Conservation (phyloP, 2,329 filamentous ascomycete species). For the Tolypocladium nubicola region DNA sequence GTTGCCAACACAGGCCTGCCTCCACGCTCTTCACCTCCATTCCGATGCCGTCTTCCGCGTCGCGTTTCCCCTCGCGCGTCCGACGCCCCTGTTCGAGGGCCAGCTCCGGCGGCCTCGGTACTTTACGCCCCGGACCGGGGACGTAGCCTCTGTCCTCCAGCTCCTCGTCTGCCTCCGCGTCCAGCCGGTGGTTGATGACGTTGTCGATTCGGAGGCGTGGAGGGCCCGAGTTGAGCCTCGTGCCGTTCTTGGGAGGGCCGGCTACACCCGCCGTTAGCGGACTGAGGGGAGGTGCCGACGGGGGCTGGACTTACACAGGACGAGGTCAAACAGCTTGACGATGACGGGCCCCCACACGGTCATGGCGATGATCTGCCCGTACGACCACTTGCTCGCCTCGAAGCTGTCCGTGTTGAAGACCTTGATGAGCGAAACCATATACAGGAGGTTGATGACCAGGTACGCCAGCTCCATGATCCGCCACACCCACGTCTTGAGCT, state of each 20-base stretch:
- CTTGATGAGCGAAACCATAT: conserved; percentile 23
- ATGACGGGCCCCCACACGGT: conserved; percentile 29
- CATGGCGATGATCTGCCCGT: conserved; percentile 28
- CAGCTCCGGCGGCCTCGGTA: neutral
- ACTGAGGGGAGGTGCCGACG: neutral
- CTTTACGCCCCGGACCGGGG: neutral
- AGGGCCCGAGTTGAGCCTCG: conserved; percentile 23
- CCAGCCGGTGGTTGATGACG: conserved; percentile 22
- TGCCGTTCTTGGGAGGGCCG: conserved; percentile 25
- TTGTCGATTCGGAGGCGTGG: conserved; percentile 28
- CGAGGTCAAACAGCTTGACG: conserved; percentile 26
- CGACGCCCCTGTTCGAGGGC: neutral
- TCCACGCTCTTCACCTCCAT: neutral
- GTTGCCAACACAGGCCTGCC: neutral
- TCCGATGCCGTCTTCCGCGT: neutral
- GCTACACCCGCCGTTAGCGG: conserved; percentile 16
- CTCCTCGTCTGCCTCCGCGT: conserved; percentile 6
- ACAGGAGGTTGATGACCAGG: conserved; percentile 26
- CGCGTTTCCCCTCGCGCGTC: neutral
- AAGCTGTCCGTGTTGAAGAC: conserved; percentile 26
- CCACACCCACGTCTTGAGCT: conserved; percentile 21
- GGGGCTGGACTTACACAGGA: conserved; percentile 19
- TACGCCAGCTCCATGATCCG: conserved; percentile 23
- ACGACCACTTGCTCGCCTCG: conserved; percentile 22
- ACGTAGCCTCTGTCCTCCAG: neutral